phyloP scores from a whole-genome alignment of 306 rosid species.

The Lupinus albus region DNA sequence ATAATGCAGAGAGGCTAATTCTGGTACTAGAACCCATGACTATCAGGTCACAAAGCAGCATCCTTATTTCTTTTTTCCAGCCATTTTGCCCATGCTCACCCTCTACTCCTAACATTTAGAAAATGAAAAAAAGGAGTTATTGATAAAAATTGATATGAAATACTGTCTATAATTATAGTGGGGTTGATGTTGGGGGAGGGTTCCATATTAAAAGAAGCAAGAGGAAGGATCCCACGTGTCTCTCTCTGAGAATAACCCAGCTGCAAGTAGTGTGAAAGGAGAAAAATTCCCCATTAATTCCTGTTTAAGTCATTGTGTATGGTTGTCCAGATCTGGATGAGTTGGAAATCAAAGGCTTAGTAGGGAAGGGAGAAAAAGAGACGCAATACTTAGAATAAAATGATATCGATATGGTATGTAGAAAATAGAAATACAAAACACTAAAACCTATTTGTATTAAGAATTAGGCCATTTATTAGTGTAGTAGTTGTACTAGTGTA shows the following conservation, averaged over 20 bases:
- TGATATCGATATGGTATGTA: neutral
- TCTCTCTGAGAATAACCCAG: neutral
- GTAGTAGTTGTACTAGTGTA: neutral
- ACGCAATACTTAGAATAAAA: no score
- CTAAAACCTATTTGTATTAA: neutral
- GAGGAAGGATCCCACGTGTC: neutral
- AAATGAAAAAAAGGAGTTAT: neutral
- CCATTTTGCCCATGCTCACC: neutral
- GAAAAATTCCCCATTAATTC: neutral
- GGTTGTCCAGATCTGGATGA: neutral
- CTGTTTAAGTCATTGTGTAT: neutral
- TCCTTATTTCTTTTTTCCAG: no score
- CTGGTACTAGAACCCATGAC: no score
- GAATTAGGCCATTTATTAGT: neutral
- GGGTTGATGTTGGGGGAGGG: no score
- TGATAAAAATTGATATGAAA: neutral
- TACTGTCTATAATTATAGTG: neutral
- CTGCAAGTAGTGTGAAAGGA: conserved; percentile 10
- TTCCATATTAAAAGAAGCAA: neutral
- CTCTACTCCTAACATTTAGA: neutral
- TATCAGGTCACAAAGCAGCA: no score
- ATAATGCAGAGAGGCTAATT: no score
- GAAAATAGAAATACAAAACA: neutral
- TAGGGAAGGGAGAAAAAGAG: neutral
- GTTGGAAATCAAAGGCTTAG: neutral